phyloP scores from a whole-genome alignment of 2,329 filamentous ascomycete species.

The Penicillium sp. region DNA sequence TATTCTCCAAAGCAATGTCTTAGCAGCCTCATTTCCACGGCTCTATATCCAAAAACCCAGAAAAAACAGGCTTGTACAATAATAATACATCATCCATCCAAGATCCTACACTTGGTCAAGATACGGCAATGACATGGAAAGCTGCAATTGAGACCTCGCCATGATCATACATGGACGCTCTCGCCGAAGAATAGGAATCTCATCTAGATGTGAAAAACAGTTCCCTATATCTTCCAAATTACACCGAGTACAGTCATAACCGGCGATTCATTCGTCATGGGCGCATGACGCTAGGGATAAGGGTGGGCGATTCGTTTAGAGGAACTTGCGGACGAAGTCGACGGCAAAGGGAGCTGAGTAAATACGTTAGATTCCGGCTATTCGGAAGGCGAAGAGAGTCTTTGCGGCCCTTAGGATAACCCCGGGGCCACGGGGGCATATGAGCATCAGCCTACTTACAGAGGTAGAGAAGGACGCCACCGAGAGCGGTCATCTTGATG shows the following conservation, averaged over 20 bases:
- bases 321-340: slow-evolving; percentile 46
- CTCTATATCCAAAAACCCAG: slow-evolving; percentile 17
- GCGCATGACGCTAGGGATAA: slow-evolving; percentile 1
- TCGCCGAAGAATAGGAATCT: background rate
- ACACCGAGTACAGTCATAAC: slow-evolving; percentile 6
- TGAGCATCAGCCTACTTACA: slow-evolving; percentile 45
- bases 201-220: slow-evolving; percentile 1
- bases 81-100: slow-evolving; percentile 33
- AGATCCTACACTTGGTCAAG: background rate
- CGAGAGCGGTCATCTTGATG: slow-evolving; percentile 51
- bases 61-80: slow-evolving; percentile 28
- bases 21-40: slow-evolving; percentile 11
- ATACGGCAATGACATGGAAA: slow-evolving; percentile 4
- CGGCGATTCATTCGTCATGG: slow-evolving; percentile 6
- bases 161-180: background rate
- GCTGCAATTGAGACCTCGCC: background rate
- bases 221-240: slow-evolving; percentile 2
- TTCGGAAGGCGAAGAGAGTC: background rate
- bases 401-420: background rate
- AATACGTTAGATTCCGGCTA: background rate
- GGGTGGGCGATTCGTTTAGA: slow-evolving; percentile 30
- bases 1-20: background rate
- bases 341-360: slow-evolving; percentile 46
- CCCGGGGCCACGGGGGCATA: background rate
- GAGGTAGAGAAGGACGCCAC: slow-evolving; percentile 56